These are phyloP conservation scores for Thraustochytrium sp. DNA, from an alignment of 352 stramenopile genomes.

Conservation along the genomic window DNA sequence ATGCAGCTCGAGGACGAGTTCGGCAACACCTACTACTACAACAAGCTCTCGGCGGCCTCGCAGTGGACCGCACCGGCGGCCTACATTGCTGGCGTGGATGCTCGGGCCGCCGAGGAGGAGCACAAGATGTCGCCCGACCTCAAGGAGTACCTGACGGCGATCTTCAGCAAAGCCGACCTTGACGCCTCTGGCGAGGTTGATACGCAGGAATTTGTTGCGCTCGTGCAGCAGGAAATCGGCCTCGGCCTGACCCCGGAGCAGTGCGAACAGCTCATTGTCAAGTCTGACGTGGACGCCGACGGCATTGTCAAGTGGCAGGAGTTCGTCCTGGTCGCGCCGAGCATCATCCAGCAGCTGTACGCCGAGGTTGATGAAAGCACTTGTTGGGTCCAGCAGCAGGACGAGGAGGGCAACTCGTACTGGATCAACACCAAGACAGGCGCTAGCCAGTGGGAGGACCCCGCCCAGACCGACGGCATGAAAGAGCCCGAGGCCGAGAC, in stretches of 20 bases:
- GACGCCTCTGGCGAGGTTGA: neutral
- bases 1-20: neutral
- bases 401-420: neutral
- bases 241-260: neutral
- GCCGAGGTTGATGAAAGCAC: neutral
- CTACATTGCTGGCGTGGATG: neutral
- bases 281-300: neutral
- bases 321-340: neutral
- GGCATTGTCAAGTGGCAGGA: neutral
- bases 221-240: neutral
- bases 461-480: too few species aligned
- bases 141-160: neutral
- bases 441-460: neutral
- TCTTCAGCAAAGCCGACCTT: neutral
- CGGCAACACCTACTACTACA: neutral
- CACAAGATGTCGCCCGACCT: neutral
- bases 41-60: neutral
- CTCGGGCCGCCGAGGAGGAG: neutral
- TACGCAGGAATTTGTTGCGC: neutral
- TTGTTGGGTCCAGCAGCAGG: neutral
- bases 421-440: neutral
- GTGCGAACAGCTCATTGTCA: neutral
- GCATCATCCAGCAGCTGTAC: neutral
- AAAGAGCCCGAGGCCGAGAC: too few species aligned
- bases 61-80: neutral